Percentiles rank a stretch among this genome's conserved stretches.
Conservation (phyloP, 306 rosid genomes). For the Rubus idaeus region DNA sequence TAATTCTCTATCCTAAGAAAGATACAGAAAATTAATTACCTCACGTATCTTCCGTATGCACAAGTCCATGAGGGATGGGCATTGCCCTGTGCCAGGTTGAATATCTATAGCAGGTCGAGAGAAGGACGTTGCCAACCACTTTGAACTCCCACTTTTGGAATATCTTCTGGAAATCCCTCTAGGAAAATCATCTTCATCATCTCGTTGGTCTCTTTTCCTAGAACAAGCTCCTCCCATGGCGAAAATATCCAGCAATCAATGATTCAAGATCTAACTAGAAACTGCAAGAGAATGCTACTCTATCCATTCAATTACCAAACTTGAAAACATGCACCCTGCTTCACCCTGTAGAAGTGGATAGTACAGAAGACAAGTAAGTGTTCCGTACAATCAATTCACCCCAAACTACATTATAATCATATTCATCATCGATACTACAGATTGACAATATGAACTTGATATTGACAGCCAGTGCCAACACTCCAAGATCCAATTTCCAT, state of each 20-base stretch:
- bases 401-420: not conserved
- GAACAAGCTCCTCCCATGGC: conserved; percentile 97
- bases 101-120: conserved; percentile 49
- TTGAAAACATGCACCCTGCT: conserved; percentile 31
- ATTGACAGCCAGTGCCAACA: not conserved
- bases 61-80: conserved; percentile 68
- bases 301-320: conserved; percentile 45
- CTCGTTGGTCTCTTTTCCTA: conserved; percentile 66
- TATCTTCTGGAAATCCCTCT: conserved; percentile 55
- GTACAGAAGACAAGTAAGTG: conserved; percentile 30
- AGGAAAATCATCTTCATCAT: conserved; percentile 42
- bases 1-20: not conserved
- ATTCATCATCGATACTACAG: not conserved
- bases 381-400: conserved; percentile 8
- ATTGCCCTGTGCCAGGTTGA: conserved; percentile 51
- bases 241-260: conserved; percentile 41
- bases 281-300: conserved; percentile 37
- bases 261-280: conserved; percentile 21
- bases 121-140: conserved; percentile 79
- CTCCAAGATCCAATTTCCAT: not conserved
- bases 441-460: not conserved
- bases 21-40: conserved; percentile 39
- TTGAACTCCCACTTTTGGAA: conserved; percentile 83
- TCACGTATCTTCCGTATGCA: conserved; percentile 59
- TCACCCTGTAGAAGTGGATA: conserved; percentile 35